A percentile compares a stretch with the other conserved stretches of the same genome.
These are phyloP conservation scores for Chrysoporthe deuterocubensis DNA, from an alignment of 2,329 filamentous ascomycete species.

Conservation along the genomic window DNA sequence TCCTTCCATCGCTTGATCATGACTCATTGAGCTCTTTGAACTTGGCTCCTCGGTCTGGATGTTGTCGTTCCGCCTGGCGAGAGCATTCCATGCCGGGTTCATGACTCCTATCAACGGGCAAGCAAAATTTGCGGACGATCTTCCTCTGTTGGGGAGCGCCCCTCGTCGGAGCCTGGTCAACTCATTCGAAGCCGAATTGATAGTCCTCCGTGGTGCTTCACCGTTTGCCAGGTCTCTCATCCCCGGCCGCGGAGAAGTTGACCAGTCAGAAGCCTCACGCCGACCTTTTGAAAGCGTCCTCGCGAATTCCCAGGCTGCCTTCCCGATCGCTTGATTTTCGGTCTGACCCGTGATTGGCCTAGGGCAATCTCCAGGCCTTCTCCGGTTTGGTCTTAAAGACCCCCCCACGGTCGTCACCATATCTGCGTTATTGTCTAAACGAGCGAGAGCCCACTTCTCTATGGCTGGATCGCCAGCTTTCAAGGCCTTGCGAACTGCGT, in stretches of 20 bases:
- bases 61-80: neutral
- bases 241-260: neutral
- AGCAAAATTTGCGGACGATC: neutral
- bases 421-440: no score
- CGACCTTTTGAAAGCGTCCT: no score
- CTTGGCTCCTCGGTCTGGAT: neutral
- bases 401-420: no score
- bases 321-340: neutral
- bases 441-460: no score
- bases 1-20: neutral
- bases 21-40: neutral
- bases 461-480: neutral
- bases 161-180: neutral
- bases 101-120: neutral
- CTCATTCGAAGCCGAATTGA: neutral
- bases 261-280: no score
- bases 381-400: no score
- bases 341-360: no score
- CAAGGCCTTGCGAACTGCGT: neutral
- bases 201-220: neutral
- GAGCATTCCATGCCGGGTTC: neutral
- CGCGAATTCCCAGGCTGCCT: neutral
- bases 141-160: neutral
- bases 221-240: neutral
- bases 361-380: no score